Percentiles rank a stretch among this genome's conserved stretches.
Conservation (phyloP, 352 stramenopile species). For the Phytophthora pseudosyringae region DNA sequence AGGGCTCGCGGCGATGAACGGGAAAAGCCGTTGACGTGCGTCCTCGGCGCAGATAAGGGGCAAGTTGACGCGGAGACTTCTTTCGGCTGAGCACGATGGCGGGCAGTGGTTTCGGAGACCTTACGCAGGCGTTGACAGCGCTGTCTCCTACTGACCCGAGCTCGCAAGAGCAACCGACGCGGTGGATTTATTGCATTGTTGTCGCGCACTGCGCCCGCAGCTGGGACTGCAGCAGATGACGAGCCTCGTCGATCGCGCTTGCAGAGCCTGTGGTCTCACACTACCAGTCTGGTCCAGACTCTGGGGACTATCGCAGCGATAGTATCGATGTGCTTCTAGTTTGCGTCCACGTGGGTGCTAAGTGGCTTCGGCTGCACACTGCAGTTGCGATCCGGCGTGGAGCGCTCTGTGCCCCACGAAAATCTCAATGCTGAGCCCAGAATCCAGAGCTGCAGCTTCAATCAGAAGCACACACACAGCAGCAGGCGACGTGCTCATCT, state of each 20-base stretch:
- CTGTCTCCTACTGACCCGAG: not conserved
- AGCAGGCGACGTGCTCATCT: conserved; percentile 2
- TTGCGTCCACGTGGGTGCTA: not conserved
- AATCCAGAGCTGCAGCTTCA: conserved; percentile 9
- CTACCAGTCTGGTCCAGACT: not conserved
- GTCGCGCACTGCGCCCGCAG: conserved; percentile 11
- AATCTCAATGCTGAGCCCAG: conserved; percentile 1
- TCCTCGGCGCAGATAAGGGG: not conserved
- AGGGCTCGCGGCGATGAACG: not conserved
- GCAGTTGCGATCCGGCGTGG: conserved; percentile 1
- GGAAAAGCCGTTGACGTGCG: conserved; percentile 23
- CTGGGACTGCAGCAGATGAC: conserved; percentile 13
- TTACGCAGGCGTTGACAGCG: not conserved
- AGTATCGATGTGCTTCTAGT: not conserved
- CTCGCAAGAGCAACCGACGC: conserved; percentile 5
- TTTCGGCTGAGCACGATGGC: conserved; percentile 5
- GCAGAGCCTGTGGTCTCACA: conserved; percentile 1
- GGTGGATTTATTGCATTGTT: conserved; percentile 21
- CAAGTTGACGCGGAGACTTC: conserved; percentile 11
- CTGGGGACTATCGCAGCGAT: not conserved
- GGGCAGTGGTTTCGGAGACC: conserved; percentile 9
- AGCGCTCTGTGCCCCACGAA: not conserved
- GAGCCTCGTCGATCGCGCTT: conserved; percentile 13
- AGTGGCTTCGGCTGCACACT: not conserved
- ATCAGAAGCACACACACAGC: conserved; percentile 2